phyloP scores from a whole-genome alignment of 257 asterid species.

The Ligustrum vulgare region DNA sequence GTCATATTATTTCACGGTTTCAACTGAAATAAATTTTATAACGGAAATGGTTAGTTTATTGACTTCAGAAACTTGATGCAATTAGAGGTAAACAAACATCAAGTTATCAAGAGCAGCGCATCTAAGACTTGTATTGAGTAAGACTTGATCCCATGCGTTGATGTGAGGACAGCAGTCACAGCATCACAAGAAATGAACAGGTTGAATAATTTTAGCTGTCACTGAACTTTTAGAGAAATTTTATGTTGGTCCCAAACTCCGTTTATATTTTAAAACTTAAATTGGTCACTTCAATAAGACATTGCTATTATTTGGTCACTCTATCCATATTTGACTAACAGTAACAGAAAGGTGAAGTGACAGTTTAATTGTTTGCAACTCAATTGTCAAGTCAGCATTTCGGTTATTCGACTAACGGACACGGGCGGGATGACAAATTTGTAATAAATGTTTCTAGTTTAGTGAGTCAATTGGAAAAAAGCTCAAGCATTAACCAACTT shows the following conservation, averaged over 20 bases:
- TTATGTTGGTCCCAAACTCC: not conserved
- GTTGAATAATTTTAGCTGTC: not conserved
- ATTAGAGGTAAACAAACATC: not conserved
- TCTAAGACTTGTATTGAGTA: not conserved
- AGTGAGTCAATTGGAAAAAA: not conserved
- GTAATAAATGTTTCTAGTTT: not conserved
- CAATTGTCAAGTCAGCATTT: not conserved
- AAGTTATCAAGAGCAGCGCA: not conserved
- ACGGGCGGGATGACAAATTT: not conserved
- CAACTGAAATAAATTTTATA: not conserved
- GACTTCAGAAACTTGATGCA: conserved; percentile 1
- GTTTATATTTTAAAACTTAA: not conserved
- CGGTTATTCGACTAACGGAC: not conserved
- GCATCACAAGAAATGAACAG: not conserved
- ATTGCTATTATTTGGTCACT: not conserved
- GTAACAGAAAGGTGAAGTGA: not conserved
- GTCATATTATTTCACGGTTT: not conserved
- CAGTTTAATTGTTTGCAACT: not conserved
- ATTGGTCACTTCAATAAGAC: not conserved
- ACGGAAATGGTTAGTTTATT: not conserved
- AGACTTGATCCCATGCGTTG: not conserved
- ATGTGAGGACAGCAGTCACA: not conserved
- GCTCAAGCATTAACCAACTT: not conserved
- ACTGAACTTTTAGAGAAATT: not conserved
- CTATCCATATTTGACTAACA: not conserved